Base-by-base conservation (phyloP, 75 land plant genomes). In the Cunninghamia lanceolata region DNA sequence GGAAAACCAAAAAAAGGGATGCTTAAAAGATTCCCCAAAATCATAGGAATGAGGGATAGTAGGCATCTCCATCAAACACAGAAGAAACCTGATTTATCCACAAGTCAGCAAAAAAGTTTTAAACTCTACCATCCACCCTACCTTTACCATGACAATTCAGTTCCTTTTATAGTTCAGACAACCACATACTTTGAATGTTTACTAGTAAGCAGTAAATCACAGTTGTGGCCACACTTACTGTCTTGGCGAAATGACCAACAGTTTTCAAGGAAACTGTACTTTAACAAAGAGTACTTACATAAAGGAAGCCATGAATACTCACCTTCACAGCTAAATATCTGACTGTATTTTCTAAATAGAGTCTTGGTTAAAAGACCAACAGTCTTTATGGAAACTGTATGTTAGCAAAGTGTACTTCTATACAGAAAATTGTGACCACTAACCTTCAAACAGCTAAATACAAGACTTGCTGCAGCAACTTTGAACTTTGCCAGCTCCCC, bases 401-500 rank as follows among this genome's bases (percentile, higher is more conserved):
- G 30, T 25, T 66, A 66, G 0, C 1, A 66, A 66, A 66, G 8
- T 66, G 30, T 73, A 73, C 75, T 32, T 73, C 9, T 11, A 30
- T 73, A 86, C 52, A 50, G 56, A 84, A 84, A 25, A 76, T 43
- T 52, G 85, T 42, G 19, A 42, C 38, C 36, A 34, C 90, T 38
- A 84, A 98, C 99, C 99, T 98, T 96, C 59, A 98, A 88, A 87
- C 97, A 96, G 89, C 91, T 93, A 86, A 98, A 98, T 25, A 96
- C 91, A 84, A 98, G 94, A 59, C 94, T 93, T 76, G 99, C 86
- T 38, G 93, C 83, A 34, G 99, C 99, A 82, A 96, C 90, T 92
- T 88, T 95, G 82, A 98, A 98, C 87, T 98, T 98, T 89, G 97
- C 98, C 40, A 98, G 93, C 85, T 98, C 99, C 80, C 99, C 99